These are phyloP conservation scores for Shiraia sp. DNA, from an alignment of 2,329 filamentous ascomycete genomes.

Conservation along the genomic window DNA sequence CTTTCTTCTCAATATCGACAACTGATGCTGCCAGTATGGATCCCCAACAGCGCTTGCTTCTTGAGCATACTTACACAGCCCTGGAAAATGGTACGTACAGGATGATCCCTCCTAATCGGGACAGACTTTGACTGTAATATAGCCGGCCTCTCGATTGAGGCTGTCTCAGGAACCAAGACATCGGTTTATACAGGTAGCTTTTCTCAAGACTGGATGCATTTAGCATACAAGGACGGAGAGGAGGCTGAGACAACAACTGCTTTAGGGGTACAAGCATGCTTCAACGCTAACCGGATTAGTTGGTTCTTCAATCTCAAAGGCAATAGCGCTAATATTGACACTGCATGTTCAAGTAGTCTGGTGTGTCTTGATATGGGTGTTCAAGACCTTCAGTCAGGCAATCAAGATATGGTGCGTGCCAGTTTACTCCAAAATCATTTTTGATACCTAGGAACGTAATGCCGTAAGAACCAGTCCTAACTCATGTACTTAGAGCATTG, in stretches of 20 bases:
- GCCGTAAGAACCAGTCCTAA: too few species aligned
- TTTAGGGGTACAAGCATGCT: constrained; percentile 15
- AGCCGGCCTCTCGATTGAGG: constrained; percentile 14
- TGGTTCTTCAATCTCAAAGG: constrained; percentile 29
- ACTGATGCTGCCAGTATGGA: constrained; percentile 29
- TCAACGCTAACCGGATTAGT: constrained; percentile 17
- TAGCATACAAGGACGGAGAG: constrained; percentile 16
- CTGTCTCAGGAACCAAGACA: constrained; percentile 18
- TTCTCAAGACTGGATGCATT: constrained; percentile 23
- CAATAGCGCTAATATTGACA: constrained; percentile 24
- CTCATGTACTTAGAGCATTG: too few species aligned
- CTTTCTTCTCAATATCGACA: constrained; percentile 25
- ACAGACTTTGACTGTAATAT: too few species aligned
- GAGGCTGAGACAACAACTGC: constrained; percentile 15
- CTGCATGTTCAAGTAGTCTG: constrained; percentile 24
- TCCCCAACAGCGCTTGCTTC: constrained; percentile 26
- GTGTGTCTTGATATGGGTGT: constrained; percentile 24
- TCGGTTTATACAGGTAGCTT: constrained; percentile 24
- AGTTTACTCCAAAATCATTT: too few species aligned
- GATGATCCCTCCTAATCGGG: too few species aligned
- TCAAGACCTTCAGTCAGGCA: constrained; percentile 29
- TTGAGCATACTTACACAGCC: constrained; percentile 29
- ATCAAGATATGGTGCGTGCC: too few species aligned
- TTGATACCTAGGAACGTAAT: too few species aligned
- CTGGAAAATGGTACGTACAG: constrained; percentile 26